Evolutionary conservation across 2,329 filamentous ascomycete species (phyloP).

Genomic region (Beauveria medogensis): DNA sequence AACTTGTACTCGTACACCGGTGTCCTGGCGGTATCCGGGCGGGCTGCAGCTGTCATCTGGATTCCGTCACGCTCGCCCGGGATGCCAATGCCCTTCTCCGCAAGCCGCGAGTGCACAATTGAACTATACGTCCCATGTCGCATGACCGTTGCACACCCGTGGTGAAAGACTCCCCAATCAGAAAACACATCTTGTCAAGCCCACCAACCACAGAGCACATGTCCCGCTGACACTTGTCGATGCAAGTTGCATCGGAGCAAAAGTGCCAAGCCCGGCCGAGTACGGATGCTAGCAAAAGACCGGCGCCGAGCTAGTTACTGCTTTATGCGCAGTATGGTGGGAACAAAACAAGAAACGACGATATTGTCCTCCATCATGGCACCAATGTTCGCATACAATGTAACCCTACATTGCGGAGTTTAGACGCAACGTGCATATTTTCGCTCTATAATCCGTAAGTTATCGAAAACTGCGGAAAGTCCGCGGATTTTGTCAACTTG

Average conservation of each 20-base stretch:
- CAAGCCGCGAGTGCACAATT: too few relatives aligned
- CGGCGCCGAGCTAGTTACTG: background rate
- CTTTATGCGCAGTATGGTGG: background rate
- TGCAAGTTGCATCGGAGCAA: background rate
- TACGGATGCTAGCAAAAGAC: background rate
- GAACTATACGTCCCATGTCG: too few relatives aligned
- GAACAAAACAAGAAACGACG: background rate
- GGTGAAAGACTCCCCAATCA: too few relatives aligned
- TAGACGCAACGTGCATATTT: background rate
- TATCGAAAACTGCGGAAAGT: background rate
- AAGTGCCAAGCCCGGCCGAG: background rate
- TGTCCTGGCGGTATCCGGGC: too few relatives aligned
- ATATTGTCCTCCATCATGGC: background rate
- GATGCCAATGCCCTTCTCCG: too few relatives aligned
- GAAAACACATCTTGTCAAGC: background rate
- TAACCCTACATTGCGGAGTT: background rate
- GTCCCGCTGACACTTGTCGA: background rate
- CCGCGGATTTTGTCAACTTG: background rate
- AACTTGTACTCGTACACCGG: too few relatives aligned
- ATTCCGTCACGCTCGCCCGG: too few relatives aligned
- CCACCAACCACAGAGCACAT: background rate
- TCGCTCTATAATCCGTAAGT: background rate
- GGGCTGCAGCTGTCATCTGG: too few relatives aligned
- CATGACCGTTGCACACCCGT: too few relatives aligned
- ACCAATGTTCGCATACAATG: background rate